A percentile compares a stretch with the other conserved stretches of the same genome.
Evolutionary conservation across 805 yeast species (phyloP).

Genomic region (Teunomyces cretensis): DNA sequence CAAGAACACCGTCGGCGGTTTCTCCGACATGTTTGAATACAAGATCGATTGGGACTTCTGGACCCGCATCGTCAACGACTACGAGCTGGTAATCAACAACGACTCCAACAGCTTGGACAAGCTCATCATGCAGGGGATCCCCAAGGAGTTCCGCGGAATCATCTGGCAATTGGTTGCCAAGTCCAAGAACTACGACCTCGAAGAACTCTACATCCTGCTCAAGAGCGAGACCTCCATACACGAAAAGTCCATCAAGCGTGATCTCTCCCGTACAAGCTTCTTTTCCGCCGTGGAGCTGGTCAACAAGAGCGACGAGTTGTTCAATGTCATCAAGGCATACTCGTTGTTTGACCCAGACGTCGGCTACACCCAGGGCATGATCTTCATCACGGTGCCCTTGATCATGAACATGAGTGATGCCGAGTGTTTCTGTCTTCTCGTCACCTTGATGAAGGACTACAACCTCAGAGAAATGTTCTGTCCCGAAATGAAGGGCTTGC

Average conservation of each 20-base stretch:
- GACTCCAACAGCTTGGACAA: slow-evolving; percentile 59
- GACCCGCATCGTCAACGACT: slow-evolving; percentile 78
- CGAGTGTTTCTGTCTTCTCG: slow-evolving; percentile 82
- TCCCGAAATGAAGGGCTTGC: slow-evolving; percentile 93
- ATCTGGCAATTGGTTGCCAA: slow-evolving; percentile 89
- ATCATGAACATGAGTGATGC: slow-evolving; percentile 76
- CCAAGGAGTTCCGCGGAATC: slow-evolving; percentile 80
- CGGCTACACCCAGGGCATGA: slow-evolving; percentile 98
- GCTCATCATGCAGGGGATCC: slow-evolving; percentile 76
- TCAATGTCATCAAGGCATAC: slow-evolving; percentile 78
- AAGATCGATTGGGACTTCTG: slow-evolving; percentile 82
- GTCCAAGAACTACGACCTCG: slow-evolving; percentile 65
- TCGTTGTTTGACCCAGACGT: slow-evolving; percentile 86
- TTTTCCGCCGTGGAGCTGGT: slow-evolving; percentile 55
- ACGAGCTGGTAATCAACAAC: slow-evolving; percentile 60
- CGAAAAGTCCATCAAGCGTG: slow-evolving; percentile 77
- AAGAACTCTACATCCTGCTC: slow-evolving; percentile 55
- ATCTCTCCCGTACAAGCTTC: slow-evolving; percentile 81
- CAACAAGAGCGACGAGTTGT: slow-evolving; percentile 63
- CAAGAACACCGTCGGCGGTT: slow-evolving; percentile 46
- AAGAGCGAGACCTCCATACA: slow-evolving; percentile 55
- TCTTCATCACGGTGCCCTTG: slow-evolving; percentile 84
- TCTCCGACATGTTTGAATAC: slow-evolving; percentile 31
- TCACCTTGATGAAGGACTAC: slow-evolving; percentile 80
- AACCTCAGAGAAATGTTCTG: slow-evolving; percentile 73